These are phyloP conservation scores for Erythrophleum ivorense DNA, from an alignment of 331 rosid genomes.

Conservation along the genomic window DNA sequence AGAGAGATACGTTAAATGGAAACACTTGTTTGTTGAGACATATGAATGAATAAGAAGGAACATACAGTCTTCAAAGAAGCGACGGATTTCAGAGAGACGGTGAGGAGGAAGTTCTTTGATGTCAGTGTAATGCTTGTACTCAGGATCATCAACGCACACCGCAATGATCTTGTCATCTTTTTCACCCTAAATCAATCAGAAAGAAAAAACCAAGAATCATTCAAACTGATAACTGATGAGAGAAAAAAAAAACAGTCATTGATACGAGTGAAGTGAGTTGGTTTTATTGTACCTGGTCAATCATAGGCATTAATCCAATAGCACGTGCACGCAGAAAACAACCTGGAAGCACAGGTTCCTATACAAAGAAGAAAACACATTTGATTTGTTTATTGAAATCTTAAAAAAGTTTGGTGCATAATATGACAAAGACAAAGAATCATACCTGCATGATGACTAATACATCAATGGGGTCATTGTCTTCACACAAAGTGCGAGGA, in stretches of 20 bases:
- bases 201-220: constrained; percentile 80
- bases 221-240: constrained; percentile 96
- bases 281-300: too few species aligned
- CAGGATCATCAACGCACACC: constrained; percentile 96
- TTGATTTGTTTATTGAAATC: too few species aligned
- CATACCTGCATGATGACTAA: constrained; percentile 90
- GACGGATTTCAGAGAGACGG: constrained; percentile 84
- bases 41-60: background rate
- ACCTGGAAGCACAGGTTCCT: constrained; percentile 97
- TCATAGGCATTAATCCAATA: too few species aligned
- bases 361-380: too few species aligned
- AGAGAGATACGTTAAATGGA: constrained; percentile 48
- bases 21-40: constrained; percentile 14
- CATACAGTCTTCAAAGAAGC: constrained; percentile 96
- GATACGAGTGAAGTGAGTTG: too few species aligned
- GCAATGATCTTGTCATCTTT: constrained; percentile 97
- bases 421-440: too few species aligned
- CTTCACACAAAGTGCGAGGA: constrained; percentile 90
- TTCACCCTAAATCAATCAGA: constrained; percentile 66
- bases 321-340: constrained; percentile 88
- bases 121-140: constrained; percentile 78
- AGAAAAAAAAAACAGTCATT: too few species aligned
- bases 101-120: constrained; percentile 84
- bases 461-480: constrained; percentile 91
- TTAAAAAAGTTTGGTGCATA: too few species aligned